Evolutionary conservation across 2,329 filamentous ascomycete species (phyloP).

Genomic region (Alternaria panax): DNA sequence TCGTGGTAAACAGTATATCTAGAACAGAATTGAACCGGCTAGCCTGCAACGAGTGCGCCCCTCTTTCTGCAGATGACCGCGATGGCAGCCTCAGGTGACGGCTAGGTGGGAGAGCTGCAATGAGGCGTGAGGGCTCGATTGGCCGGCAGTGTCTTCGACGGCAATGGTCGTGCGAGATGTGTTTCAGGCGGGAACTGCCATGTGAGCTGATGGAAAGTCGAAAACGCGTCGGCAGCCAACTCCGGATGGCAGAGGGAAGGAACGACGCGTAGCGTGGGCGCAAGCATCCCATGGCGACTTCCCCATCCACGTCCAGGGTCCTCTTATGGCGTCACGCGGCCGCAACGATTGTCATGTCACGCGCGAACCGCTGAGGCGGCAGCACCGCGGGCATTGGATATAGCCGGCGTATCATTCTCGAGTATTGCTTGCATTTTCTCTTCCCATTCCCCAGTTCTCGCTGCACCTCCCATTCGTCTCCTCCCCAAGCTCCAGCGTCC

Average conservation of each 20-base stretch:
- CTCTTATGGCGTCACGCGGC: conserved; percentile 24
- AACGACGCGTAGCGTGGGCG: conserved; percentile 17
- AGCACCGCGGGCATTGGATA: conserved; percentile 7
- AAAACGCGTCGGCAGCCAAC: conserved; percentile 8
- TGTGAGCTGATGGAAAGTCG: conserved; percentile 11
- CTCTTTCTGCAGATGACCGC: conserved; percentile 24
- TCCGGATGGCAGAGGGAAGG: background rate
- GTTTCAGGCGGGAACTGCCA: conserved; percentile 15
- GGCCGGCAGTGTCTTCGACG: background rate
- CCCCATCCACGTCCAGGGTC: conserved; percentile 10
- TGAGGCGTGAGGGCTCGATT: conserved; percentile 15
- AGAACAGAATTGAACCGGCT: conserved; percentile 3
- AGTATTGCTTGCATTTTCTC: background rate
- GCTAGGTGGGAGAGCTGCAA: conserved; percentile 1
- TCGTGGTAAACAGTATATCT: conserved; percentile 9
- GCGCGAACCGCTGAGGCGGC: conserved; percentile 23
- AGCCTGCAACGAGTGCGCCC: background rate
- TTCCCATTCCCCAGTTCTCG: background rate
- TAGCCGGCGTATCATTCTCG: conserved; percentile 14
- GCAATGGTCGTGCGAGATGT: conserved; percentile 7
- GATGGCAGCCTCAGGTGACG: conserved; percentile 15
- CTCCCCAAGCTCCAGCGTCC: background rate
- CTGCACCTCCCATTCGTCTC: conserved; percentile 15
- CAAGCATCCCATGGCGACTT: conserved; percentile 6
- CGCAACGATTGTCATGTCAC: conserved; percentile 18